Conservation (phyloP, 139 green algal species). For the Desmodesmus armatus region DNA sequence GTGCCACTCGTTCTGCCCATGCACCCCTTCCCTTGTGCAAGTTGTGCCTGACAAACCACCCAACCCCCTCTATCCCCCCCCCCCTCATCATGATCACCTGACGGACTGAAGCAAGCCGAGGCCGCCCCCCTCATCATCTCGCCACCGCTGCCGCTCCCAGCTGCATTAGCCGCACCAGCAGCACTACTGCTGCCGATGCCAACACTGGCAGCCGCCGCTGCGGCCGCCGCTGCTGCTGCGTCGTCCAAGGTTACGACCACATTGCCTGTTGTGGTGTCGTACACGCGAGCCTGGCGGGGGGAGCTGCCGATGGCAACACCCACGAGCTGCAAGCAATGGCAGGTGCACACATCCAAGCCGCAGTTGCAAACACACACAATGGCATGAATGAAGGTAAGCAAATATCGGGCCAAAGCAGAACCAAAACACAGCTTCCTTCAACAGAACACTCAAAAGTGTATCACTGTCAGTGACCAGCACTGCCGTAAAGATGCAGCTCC, state of each 20-base stretch:
- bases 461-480: no score
- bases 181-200: not conserved
- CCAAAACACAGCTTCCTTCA: no score
- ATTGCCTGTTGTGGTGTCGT: constrained; percentile 37
- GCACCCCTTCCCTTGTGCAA: no score
- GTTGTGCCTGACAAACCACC: no score
- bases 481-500: no score
- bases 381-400: no score
- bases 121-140: constrained; percentile 13
- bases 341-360: no score
- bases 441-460: no score
- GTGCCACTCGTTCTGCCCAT: no score
- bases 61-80: not conserved
- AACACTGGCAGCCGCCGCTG: not conserved
- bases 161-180: not conserved
- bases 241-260: constrained; percentile 29
- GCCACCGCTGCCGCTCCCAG: not conserved
- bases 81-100: not conserved
- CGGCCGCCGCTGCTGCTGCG: constrained; percentile 24
- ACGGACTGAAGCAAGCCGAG: constrained; percentile 41
- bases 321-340: not conserved
- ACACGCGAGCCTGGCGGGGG: constrained; percentile 44
- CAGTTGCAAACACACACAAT: no score
- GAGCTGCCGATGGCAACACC: constrained; percentile 21
- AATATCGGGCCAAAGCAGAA: no score